Base-by-base conservation (phyloP, 306 rosid species). In the Prunus mume region DNA sequence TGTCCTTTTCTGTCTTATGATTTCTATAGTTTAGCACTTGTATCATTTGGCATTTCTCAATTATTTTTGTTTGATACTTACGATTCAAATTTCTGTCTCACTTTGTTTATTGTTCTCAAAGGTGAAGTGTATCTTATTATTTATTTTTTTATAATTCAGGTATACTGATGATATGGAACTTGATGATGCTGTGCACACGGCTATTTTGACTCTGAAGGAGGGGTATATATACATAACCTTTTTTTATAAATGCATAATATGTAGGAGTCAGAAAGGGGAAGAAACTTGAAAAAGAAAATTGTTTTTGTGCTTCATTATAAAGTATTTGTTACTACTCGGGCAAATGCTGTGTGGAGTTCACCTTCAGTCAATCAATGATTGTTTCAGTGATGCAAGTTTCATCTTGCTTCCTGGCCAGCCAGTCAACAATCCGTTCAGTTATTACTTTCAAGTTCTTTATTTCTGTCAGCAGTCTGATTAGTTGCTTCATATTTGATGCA, bases 121-220 rank as follows among this genome's bases (percentile, higher is more conserved):
- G 27, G 52, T 63, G 38, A 49, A 19, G 61, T 56, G 67, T 78
- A n/a, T 74, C 47, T 50, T 15, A 25, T 22, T 25, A 12, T 83
- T 60, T 2, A 12, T 47, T 24, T 61, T 78, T 47, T 76, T 70
- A 34, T 72, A 34, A 28, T 70, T 65, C 64, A 96, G 99, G 87
- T 92, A 96, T 71, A 91, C 97, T 3, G 97, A 92, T 24, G 97
- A 92, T 62, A 96, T 96, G 97, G 99, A 96, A 82, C 93, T 96
- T 41, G 98, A 96, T 76, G 99, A 96, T 86, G 99, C 97, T 65
- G 96, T 91, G 62, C 99, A 96, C 83, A 92, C 93, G 1, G 99
- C 99, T 56, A 89, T 96, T 76, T 85, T 96, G 90, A 96, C 97
- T n/a, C 84, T 96, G 81, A 95, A 95, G 87, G 99, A 96, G 82